Base-by-base conservation (phyloP, 2,329 filamentous ascomycete genomes). In the Aspergillus pseudoterreus region DNA sequence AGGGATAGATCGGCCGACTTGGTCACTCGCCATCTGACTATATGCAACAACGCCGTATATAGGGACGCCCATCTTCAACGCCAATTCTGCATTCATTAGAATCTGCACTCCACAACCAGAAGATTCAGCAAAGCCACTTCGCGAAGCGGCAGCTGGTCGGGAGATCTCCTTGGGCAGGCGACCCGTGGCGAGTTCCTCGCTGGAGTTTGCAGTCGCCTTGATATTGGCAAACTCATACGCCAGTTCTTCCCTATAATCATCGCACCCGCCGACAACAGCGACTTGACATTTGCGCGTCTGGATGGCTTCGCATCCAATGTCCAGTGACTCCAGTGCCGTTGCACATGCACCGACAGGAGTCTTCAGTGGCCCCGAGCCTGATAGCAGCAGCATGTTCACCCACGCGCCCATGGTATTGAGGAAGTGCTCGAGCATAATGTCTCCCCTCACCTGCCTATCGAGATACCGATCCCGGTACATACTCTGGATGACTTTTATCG, bases 391-490 rank as follows among this genome's bases (percentile, higher is more conserved):
- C 92, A 97, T 97, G 79, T 97, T 97, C 51, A 97, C 90, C 92
- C 92, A 97, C n/a, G 92, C 92, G 61, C 89, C 86, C 90, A 96
- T 96, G 49, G 92, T 97, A 80, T 97, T 97, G 82, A 97, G 95
- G 79, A 97, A 97, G 14, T 94, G 96, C 75, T 97, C 92, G 69
- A 97, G 92, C 2, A 97, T 83, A 69, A 97, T 95, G 67, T 97
- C 92, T 73, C 69, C 54, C 38, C 52, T 48, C 12, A 58, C 33
- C 32, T 50, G 52, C 9, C 56, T 56, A 76, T 97, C 92, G 58
- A 96, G 81, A 83, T 86, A 96, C 50, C 92, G 87, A 72, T 96
- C 92, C 72, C 90, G 92, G 81, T 96, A 95, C 91, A 97, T 96
- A 63, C 90, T 91, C 64, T 90, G 86, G 57, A 97, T 82, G 63